Base-by-base conservation (phyloP, 164 flowering plant species). In the Malania oleifera region DNA sequence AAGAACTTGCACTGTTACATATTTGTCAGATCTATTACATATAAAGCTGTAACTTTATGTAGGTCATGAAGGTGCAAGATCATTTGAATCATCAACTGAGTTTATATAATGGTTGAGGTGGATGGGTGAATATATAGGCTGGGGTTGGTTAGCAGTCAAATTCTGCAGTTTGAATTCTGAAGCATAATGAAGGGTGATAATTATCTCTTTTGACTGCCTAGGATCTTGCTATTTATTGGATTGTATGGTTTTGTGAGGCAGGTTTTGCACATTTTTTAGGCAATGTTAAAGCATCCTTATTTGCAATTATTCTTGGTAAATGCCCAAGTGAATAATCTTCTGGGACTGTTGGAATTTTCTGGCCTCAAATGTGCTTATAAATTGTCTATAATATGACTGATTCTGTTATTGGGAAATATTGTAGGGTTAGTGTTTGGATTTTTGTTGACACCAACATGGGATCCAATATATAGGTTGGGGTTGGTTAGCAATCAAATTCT, bases 201-300 rank as follows among this genome's bases (percentile, higher is more conserved):
- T 57, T 25, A 2, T 19, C 24, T 31, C 17, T 44, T 23, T 67
- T 52, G 15, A 46, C 46, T n/a, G 1, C 4, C 4, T 19, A 53
- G 50, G 43, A 54, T 12, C 43, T 20, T 64, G 41, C 29, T 53
- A 52, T 67, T 14, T 70, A n/a, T 58, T 69, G 75, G 69, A 63
- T 61, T n/a, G n/a, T 47, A 58, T 31, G 27, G 53, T 61, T 65
- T 39, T 40, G 56, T 64, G 72, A 60, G 71, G 52, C 64, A 61
- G 74, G 67, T 75, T 34, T 28, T 54, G 3, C 20, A 18, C 48
- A 40, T 58, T 53, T 50, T 44, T 0, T 47, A n/a, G 25, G 54
- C 13, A 34, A 43, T 31, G 27, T 17, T 18, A 25, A 55, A 40
- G 9, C 19, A 29, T 49, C 28, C 27, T 56, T 18, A 27, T 27